Base-by-base conservation (phyloP, 495 filamentous ascomycete genomes). In the Podospora australis region DNA sequence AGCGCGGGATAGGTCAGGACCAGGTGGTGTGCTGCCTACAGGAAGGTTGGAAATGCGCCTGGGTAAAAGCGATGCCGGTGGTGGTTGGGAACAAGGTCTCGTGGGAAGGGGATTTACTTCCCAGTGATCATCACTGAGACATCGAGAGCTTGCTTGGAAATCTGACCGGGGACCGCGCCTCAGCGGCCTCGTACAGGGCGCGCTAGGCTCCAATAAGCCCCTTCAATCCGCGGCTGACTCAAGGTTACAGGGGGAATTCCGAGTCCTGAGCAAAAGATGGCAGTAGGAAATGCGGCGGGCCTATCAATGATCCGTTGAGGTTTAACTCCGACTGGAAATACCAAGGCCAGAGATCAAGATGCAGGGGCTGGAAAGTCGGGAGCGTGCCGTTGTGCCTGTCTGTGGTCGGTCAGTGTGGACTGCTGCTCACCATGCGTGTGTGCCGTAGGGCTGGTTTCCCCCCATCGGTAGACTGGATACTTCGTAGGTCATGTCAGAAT, bases 221-320 rank as follows among this genome's bases (percentile, higher is more conserved):
- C 42, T 23, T 14, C 26, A 40, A 17, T 40, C 26, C 9, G 22
- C 35, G 24, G 50, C 43, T 57, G 50, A 50, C 44, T 53, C 46
- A 47, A 28, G 23, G 43, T 22, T 42, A 13, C 40, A 13, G 23
- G 21, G n/a, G 13, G n/a, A 13, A 34, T 3, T 4, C 13, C 16
- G 11, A 17, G 1, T 3, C 1, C 13, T 43, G 22, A 14, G 28
- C 21, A 23, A 9, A 43, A 23, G 7, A n/a, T n/a, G n/a, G n/a
- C n/a, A n/a, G n/a, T n/a, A n/a, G n/a, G n/a, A n/a, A n/a, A n/a
- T n/a, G n/a, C 10, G 16, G 20, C 39, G 39, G 50, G 45, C 44
- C 45, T 48, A 25, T 47, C n/a, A 57, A 52, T 57, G 57, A 57
- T 57, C 57, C 57, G 57, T 44, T 19, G 26, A 34, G 26, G 16